These are phyloP conservation scores for Leccinum disarticulatum DNA, from an alignment of 768 basidiomycete genomes.

Conservation along the genomic window DNA sequence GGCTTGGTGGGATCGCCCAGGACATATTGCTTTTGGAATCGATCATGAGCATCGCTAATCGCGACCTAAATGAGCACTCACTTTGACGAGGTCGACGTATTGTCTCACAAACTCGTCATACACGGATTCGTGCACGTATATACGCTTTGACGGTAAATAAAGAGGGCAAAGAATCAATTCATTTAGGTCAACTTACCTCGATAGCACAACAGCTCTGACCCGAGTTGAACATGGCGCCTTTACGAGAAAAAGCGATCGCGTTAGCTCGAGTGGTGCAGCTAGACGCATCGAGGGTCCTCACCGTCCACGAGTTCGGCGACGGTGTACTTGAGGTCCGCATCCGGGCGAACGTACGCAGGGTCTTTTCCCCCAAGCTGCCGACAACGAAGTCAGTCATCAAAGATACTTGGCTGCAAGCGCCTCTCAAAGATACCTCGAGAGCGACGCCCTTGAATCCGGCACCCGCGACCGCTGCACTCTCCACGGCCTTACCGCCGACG, in stretches of 20 bases:
- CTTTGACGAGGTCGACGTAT: constrained; percentile 75
- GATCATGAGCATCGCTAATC: neutral
- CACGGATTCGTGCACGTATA: constrained; percentile 87
- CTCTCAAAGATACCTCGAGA: constrained; percentile 59
- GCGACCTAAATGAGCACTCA: constrained; percentile 16
- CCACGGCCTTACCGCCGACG: constrained; percentile 69
- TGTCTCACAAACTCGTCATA: constrained; percentile 78
- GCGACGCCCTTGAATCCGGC: constrained; percentile 83
- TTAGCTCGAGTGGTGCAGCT: neutral
- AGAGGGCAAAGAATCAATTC: neutral
- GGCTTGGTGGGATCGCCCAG: constrained; percentile 82
- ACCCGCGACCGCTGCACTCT: constrained; percentile 63
- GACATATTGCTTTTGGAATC: constrained; percentile 58
- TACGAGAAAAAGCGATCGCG: neutral
- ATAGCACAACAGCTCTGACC: constrained; percentile 96
- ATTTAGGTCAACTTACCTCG: constrained; percentile 54
- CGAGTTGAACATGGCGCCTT: constrained; percentile 94
- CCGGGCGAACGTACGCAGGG: constrained; percentile 89
- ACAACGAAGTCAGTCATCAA: constrained; percentile 3
- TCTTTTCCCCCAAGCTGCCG: constrained; percentile 92
- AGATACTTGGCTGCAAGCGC: neutral
- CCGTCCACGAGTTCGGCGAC: constrained; percentile 90
- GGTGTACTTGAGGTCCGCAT: constrained; percentile 83
- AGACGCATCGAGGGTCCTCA: constrained; percentile 27
- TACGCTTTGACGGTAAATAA: constrained; percentile 51